These are phyloP conservation scores for Botryotinia narcissicola DNA, from an alignment of 2,329 filamentous ascomycete genomes.

Conservation along the genomic window DNA sequence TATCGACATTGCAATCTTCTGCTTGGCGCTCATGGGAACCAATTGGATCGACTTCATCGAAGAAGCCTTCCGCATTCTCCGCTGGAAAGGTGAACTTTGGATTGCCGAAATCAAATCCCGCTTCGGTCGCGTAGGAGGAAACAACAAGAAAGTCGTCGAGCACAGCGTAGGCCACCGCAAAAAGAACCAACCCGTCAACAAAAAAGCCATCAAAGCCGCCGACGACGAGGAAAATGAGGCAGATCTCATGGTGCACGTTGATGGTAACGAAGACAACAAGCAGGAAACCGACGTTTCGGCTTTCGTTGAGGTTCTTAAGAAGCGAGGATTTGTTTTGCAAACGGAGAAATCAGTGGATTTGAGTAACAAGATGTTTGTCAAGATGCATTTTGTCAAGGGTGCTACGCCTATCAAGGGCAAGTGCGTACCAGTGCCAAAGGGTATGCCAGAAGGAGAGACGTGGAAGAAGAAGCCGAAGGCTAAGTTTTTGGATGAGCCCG, in stretches of 20 bases:
- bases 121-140: constrained; percentile 63
- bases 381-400: constrained; percentile 92
- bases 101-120: constrained; percentile 94
- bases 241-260: constrained; percentile 67
- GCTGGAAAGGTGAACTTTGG: constrained; percentile 96
- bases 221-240: constrained; percentile 49
- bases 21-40: constrained; percentile 95
- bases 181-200: constrained; percentile 45
- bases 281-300: constrained; percentile 82
- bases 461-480: constrained; percentile 77
- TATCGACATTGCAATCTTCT: constrained; percentile 89
- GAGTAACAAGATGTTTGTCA: constrained; percentile 97
- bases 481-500: constrained; percentile 63
- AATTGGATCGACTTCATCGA: constrained; percentile 98
- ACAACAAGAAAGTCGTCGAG: constrained; percentile 51
- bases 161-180: constrained; percentile 72
- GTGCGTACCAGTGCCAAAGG: constrained; percentile 49
- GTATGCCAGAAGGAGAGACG: constrained; percentile 53
- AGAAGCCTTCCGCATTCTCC: constrained; percentile 87
- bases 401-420: constrained; percentile 73
- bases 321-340: constrained; percentile 81
- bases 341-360: constrained; percentile 67
- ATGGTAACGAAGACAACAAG: constrained; percentile 60
- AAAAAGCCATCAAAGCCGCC: constrained; percentile 44
- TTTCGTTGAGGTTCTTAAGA: constrained; percentile 79